Evolutionary conservation across 352 stramenopile species (phyloP).

Genomic region (Phytopythium oedochilum): DNA sequence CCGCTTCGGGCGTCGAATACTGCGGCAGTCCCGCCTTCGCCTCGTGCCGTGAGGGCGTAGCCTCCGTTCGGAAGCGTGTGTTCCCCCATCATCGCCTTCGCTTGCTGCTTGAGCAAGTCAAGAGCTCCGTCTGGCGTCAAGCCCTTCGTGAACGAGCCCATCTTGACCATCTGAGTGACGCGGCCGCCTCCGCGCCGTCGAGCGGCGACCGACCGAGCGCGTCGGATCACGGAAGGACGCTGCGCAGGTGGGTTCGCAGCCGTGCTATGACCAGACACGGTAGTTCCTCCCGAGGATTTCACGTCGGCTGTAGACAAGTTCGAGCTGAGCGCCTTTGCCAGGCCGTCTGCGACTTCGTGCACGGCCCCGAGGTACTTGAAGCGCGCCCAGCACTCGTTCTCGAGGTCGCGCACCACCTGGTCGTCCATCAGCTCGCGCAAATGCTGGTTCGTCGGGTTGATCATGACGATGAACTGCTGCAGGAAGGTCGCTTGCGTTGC

Average conservation of each 20-base stretch:
- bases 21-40: background rate
- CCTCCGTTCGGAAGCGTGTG: background rate
- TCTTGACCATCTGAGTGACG: constrained; percentile 5
- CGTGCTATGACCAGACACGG: background rate
- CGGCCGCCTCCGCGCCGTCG: background rate
- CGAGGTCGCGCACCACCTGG: constrained; percentile 26
- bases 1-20: background rate
- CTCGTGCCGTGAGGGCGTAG: background rate
- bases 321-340: constrained; percentile 34
- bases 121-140: background rate
- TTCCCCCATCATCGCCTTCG: background rate
- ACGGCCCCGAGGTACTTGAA: constrained; percentile 33
- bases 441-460: constrained; percentile 61
- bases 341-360: constrained; percentile 16
- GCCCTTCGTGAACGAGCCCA: constrained; percentile 10
- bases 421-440: constrained; percentile 35
- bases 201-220: background rate
- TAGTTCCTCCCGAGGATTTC: background rate
- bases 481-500: background rate
- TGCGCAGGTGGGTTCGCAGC: background rate
- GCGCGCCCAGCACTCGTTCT: constrained; percentile 51
- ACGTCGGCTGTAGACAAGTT: background rate
- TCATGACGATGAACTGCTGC: constrained; percentile 39
- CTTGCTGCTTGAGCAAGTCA: background rate
- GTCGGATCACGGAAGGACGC: background rate